These are phyloP conservation scores for Plasmodium gonderi DNA, from an alignment of 169 alveolate genomes.

Conservation along the genomic window DNA sequence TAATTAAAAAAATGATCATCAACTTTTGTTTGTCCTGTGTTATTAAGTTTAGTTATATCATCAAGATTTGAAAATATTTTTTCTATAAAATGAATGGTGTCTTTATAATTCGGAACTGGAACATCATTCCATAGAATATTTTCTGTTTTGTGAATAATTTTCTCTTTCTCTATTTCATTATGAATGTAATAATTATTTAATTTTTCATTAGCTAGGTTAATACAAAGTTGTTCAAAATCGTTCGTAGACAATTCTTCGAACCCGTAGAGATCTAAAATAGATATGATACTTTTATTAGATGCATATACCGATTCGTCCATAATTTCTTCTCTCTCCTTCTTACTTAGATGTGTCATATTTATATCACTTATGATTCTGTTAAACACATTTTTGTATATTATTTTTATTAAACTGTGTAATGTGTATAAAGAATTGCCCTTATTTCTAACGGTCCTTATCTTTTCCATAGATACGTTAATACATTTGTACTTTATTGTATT, in stretches of 20 bases:
- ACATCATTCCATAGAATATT: slow-evolving; percentile 83
- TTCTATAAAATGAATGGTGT: slow-evolving; percentile 41
- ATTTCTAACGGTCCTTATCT: slow-evolving; percentile 28
- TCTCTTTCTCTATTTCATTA: slow-evolving; percentile 91
- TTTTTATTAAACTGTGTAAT: slow-evolving; percentile 41
- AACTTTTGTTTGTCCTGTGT: slow-evolving; percentile 40
- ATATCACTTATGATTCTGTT: slow-evolving; percentile 38
- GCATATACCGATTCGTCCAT: slow-evolving; percentile 7
- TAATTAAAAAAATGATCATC: slow-evolving; percentile 45
- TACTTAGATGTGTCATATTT: slow-evolving; percentile 33
- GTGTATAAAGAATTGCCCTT: slow-evolving; percentile 22
- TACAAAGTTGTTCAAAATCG: slow-evolving; percentile 97
- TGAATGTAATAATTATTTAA: slow-evolving; percentile 89
- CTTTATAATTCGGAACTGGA: slow-evolving; percentile 31
- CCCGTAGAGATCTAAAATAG: slow-evolving; percentile 98
- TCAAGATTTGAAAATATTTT: slow-evolving; percentile 16
- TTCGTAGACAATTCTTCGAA: slow-evolving; percentile 97
- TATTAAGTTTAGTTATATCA: slow-evolving; percentile 55
- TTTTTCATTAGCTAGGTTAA: slow-evolving; percentile 98
- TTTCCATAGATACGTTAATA: slow-evolving; percentile 24
- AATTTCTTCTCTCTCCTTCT: slow-evolving; percentile 26
- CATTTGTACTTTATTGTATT: slow-evolving; percentile 19
- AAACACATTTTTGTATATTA: slow-evolving; percentile 51
- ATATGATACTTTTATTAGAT: slow-evolving; percentile 85
- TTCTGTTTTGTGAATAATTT: slow-evolving; percentile 86